phyloP scores from a whole-genome alignment of 2,329 filamentous ascomycete genomes.

The Pseudodiploospora longispora region DNA sequence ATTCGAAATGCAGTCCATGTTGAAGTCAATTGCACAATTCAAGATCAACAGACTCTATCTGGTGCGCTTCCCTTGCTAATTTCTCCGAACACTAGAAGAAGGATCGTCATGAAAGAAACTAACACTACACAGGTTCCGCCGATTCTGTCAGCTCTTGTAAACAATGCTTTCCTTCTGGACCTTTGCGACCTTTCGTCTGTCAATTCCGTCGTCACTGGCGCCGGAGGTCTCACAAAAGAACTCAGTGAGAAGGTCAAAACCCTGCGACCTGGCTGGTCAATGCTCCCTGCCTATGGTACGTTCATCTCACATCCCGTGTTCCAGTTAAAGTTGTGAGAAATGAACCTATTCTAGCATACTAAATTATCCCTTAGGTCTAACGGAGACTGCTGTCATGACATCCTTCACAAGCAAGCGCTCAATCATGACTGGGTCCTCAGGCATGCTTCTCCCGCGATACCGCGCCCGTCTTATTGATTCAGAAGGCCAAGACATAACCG shows the following conservation, averaged over 20 bases:
- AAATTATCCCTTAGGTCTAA: background rate
- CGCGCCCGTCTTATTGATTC: background rate
- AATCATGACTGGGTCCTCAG: background rate
- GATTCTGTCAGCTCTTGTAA: background rate
- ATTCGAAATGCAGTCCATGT: background rate
- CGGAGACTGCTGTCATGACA: background rate
- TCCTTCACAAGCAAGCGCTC: background rate
- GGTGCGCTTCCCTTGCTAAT: background rate
- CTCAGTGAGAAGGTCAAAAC: background rate
- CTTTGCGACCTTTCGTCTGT: background rate
- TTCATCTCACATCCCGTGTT: background rate
- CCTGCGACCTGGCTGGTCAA: background rate
- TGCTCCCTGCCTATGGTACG: background rate
- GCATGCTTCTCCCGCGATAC: background rate
- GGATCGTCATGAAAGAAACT: background rate
- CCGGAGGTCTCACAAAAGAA: background rate
- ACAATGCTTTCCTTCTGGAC: background rate
- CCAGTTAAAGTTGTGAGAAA: background rate
- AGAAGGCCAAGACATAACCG: background rate
- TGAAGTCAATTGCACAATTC: background rate
- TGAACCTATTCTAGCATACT: background rate
- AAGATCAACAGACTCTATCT: background rate
- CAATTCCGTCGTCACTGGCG: background rate
- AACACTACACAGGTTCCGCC: background rate
- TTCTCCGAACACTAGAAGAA: background rate